Evolutionary conservation across 805 yeast genomes (phyloP), one percentile per base, ranked within the genome.

Genomic region (Ogataea paraovalis): DNA sequence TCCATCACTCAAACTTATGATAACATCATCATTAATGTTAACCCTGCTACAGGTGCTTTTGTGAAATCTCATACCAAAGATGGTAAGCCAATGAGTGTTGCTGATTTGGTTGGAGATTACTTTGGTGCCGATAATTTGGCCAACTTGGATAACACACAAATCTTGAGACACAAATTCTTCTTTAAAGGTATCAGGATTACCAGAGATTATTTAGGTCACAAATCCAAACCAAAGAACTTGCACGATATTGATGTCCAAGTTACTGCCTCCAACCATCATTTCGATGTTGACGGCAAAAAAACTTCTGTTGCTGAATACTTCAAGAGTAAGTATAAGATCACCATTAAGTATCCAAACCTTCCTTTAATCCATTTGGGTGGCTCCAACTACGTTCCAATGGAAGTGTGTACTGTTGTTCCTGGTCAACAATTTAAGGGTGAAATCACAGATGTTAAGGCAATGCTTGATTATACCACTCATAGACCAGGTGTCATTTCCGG

Each of bases 351-450:
- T 36, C 67, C 68, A 6, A 43, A 61, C 41, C 53, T 64, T 7
- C 65, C 64, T 28, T 47, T 64, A 32, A 49, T 64, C 34, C 55
- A 56, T 46, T 42, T 60, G 30, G 64, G 64, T 37, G 63, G 62
- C 25, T 40, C 61, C 4, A 62, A 59, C 22, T 55, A 45, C 33
- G 44, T 65, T 44, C 68, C 68, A 22, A 53, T 62, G 49, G 68
- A 64, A 46, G 54, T 52, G 1, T 59, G 62, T 43, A 50, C 48
- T 12, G 50, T 65, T 38, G 49, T 52, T 28, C 58, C 60, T 10
- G 67, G 68, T 30, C 68, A 64, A 50, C 55, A 55, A 37, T 64
- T 54, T 25, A 58, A 50, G n/a, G 66, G 65, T 32, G 64, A 62
- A 41, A 36, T 64, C 16, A 45, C 53, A 18, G 67, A 62, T 41